Evolutionary conservation across 106 monocot species (phyloP), one percentile per base, ranked within the genome.

Genomic region (Apostasia shenzhenica): DNA sequence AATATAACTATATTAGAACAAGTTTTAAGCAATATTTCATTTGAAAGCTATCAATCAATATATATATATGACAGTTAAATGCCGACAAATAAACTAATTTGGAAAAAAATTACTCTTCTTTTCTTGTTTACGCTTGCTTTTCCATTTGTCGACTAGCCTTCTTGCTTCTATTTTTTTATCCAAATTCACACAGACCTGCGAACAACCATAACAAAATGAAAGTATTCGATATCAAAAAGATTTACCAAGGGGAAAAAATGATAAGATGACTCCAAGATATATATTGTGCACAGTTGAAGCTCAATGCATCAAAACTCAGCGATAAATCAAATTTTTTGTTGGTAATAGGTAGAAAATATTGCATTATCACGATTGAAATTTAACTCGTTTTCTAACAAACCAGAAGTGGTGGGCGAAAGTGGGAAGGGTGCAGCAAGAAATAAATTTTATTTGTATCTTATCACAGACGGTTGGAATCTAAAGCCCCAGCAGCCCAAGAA

Each of bases 121-220:
- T 14, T 65, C 65, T 65, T 47, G 42, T 49, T 8, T 65, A 26
- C 65, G 13, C 65, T 65, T 47, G 37, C n/a, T 26, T 48, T 65
- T 65, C 65, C 65, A 49, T 8, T 65, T 65, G 2, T 48, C 48
- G 6, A 49, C 48, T 43, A 7, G 47, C 46, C 37, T n/a, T 49
- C 65, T 65, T 8, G 48, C 13, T 65, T 65, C 65, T 65, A 14
- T 65, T 14, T 37, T 3, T 37, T 48, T 65, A 49, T 65, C 65
- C 48, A 37, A n/a, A 37, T 65, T 48, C 11, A 65, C 65, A 8
- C 47, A 65, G 65, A 65, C 48, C 65, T 65, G 37, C 3, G 14
- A 47, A 48, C 42, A 49, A 26, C 26, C 26, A 26, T 26, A 26
- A 26, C 26, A 65, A 14, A 48, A 26, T 26, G 8, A 3, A 65